Conservation (phyloP, 2,329 filamentous ascomycete genomes). For the Helotiales sp. region DNA sequence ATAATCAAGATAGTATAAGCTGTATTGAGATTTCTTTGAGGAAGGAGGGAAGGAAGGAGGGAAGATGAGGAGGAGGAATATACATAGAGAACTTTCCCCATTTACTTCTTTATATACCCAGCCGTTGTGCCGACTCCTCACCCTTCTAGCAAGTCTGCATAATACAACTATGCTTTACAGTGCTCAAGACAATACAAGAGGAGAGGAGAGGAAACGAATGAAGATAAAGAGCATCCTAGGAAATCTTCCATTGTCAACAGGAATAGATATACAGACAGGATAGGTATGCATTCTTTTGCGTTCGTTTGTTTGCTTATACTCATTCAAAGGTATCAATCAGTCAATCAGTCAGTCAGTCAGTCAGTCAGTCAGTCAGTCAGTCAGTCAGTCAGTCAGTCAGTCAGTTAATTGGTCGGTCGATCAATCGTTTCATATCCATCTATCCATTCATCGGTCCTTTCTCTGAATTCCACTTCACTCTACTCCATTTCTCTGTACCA, state of each 20-base stretch:
- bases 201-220: neutral
- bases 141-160: too few species aligned
- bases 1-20: too few species aligned
- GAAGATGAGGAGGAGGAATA: too few species aligned
- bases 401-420: too few species aligned
- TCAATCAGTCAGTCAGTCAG: conserved; percentile 3
- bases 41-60: too few species aligned
- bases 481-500: neutral
- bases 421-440: conserved; percentile 15
- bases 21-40: too few species aligned
- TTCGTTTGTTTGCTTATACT: conserved; percentile 20
- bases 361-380: conserved; percentile 4
- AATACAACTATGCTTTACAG: too few species aligned
- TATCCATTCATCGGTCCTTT: neutral
- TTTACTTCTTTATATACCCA: too few species aligned
- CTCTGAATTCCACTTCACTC: neutral
- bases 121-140: too few species aligned
- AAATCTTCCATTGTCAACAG: conserved; percentile 38
- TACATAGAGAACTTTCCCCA: too few species aligned
- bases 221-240: neutral
- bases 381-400: conserved; percentile 4
- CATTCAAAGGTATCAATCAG: conserved; percentile 27
- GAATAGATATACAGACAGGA: too few species aligned
- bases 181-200: too few species aligned
- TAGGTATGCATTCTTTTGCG: conserved; percentile 7